Evolutionary conservation across 192 early-diverging fungal species (phyloP).

Genomic region (Linderina pennispora): DNA sequence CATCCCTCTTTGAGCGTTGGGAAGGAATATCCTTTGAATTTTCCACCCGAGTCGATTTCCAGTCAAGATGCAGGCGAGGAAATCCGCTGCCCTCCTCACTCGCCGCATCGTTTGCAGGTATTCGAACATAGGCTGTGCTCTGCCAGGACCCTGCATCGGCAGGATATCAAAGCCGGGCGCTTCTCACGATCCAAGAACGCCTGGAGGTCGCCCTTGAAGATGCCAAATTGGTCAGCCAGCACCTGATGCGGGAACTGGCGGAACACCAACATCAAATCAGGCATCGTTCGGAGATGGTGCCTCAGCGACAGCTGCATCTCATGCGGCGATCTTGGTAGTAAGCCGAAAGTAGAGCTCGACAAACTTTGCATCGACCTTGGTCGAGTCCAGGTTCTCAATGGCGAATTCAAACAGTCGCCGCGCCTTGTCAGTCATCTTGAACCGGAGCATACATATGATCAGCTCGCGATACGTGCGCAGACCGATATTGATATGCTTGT

Average conservation of each 20-base stretch:
- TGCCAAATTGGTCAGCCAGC: constrained; percentile 29
- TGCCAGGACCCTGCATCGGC: constrained; percentile 14
- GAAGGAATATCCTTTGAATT: constrained; percentile 37
- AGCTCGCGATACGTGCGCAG: constrained; percentile 39
- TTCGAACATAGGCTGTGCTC: too few species aligned
- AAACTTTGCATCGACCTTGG: constrained; percentile 15
- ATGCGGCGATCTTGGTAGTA: constrained; percentile 17
- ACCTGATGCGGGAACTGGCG: constrained; percentile 4
- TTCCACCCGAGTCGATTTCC: constrained; percentile 27
- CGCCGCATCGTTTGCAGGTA: constrained; percentile 13
- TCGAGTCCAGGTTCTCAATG: constrained; percentile 12
- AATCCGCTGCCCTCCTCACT: constrained; percentile 18
- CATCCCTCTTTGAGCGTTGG: constrained; percentile 12
- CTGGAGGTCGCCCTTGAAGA: constrained; percentile 28
- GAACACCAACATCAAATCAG: constrained; percentile 6
- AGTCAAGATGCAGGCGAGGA: constrained; percentile 22
- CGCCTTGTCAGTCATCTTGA: constrained; percentile 35
- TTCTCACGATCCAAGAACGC: constrained; percentile 10
- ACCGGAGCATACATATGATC: constrained; percentile 23
- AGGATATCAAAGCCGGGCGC: constrained; percentile 8
- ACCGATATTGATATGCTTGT: constrained; percentile 7
- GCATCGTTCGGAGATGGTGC: constrained; percentile 3
- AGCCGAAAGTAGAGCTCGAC: constrained; percentile 22
- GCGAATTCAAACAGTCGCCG: constrained; percentile 35
- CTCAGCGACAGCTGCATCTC: constrained; percentile 16